phyloP scores from a whole-genome alignment of 768 basidiomycete species.

The Hydnum rufescens region DNA sequence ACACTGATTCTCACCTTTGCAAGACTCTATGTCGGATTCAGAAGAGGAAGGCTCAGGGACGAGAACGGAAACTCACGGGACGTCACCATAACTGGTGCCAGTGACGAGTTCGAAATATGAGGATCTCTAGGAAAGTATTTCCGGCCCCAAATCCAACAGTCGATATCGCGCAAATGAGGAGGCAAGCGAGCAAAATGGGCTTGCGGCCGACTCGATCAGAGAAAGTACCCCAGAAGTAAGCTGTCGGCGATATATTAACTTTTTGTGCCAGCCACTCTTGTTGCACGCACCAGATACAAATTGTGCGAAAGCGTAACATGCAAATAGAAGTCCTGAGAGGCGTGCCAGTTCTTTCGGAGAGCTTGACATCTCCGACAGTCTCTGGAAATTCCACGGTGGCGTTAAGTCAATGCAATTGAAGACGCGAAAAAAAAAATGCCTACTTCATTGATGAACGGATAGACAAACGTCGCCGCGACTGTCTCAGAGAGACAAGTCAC shows the following conservation, averaged over 20 bases:
- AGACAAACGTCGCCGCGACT: conserved; percentile 12
- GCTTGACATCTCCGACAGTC: conserved; percentile 5
- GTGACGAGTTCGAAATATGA: conserved; percentile 8
- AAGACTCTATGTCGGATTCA: conserved; percentile 6
- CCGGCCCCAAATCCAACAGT: conserved; percentile 9
- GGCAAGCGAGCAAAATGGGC: conserved; percentile 17
- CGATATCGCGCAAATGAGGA: conserved; percentile 16
- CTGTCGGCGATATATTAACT: not conserved
- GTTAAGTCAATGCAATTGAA: not conserved
- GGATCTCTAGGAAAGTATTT: conserved; percentile 3
- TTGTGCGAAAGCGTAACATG: conserved; percentile 19
- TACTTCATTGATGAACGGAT: conserved; percentile 22
- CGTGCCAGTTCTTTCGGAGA: conserved; percentile 16
- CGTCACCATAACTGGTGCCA: conserved; percentile 8
- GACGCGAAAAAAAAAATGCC: conserved; percentile 6
- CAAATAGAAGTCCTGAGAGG: conserved; percentile 19
- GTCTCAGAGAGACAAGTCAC: conserved; percentile 9
- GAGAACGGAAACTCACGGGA: conserved; percentile 6
- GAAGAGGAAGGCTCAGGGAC: not conserved
- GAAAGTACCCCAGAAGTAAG: conserved; percentile 6
- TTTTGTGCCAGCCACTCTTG: not conserved
- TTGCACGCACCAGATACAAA: conserved; percentile 12
- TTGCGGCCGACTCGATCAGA: conserved; percentile 17
- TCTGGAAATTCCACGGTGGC: not conserved
- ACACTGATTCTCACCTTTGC: conserved; percentile 5